These are phyloP conservation scores for Cytospora piceicola DNA, from an alignment of 2,329 filamentous ascomycete species.

Conservation along the genomic window DNA sequence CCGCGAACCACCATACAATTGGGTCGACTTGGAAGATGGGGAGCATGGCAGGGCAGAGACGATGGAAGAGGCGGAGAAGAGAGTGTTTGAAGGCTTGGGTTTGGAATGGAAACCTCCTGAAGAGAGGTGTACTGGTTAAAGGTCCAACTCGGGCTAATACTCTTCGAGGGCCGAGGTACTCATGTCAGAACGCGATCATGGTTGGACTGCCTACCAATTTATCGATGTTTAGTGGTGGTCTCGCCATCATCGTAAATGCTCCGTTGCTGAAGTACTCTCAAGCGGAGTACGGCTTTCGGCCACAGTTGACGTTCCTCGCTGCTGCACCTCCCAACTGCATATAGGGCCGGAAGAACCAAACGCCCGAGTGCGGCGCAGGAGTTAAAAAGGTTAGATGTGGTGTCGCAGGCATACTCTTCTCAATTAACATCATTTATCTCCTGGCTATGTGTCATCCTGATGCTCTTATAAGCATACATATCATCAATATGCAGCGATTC, in stretches of 20 bases:
- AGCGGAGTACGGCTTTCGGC: neutral
- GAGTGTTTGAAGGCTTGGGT: constrained; percentile 77
- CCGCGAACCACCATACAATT: constrained; percentile 51
- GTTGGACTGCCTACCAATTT: neutral
- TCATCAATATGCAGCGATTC: neutral
- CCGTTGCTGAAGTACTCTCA: neutral
- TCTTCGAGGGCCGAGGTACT: neutral
- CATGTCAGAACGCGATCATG: neutral
- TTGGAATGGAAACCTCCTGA: constrained; percentile 68
- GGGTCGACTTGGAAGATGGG: constrained; percentile 72
- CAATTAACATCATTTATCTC: neutral
- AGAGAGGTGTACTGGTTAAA: constrained; percentile 69
- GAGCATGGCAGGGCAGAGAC: constrained; percentile 56
- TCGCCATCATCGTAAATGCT: neutral
- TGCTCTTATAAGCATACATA: neutral
- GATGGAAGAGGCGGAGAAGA: constrained; percentile 75
- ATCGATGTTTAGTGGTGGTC: neutral
- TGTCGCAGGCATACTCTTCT: too few relatives aligned
- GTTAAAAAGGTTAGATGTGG: too few relatives aligned
- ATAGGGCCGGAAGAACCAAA: neutral
- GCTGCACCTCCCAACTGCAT: neutral
- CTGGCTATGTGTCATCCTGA: neutral
- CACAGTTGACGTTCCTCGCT: neutral
- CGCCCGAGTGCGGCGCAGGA: neutral
- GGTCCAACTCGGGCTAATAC: neutral